phyloP scores from a whole-genome alignment of 2,329 filamentous ascomycete genomes.

The Talaromyces sp. region DNA sequence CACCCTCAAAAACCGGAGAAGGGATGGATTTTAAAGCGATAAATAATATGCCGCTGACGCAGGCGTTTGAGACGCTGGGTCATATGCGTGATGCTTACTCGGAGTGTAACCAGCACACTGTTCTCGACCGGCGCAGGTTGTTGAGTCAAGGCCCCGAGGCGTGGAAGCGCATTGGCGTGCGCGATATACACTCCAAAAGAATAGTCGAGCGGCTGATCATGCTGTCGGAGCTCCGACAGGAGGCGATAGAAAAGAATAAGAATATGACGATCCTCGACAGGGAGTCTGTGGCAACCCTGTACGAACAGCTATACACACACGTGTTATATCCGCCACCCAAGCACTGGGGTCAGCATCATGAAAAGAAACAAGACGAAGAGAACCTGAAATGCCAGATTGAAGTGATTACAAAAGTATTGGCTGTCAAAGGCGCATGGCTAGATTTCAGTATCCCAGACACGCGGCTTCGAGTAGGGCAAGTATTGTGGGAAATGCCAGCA shows the following conservation, averaged over 20 bases:
- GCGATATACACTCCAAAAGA: conserved; percentile 27
- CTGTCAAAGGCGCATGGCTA: conserved; percentile 40
- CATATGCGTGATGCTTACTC: conserved; percentile 30
- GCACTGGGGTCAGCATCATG: conserved; percentile 13
- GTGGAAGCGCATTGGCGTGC: conserved; percentile 38
- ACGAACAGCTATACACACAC: conserved; percentile 30
- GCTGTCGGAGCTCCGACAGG: conserved; percentile 28
- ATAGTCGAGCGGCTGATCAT: conserved; percentile 30
- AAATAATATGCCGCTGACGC: conserved; percentile 20
- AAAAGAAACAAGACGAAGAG: conserved; percentile 14
- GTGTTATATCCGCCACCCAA: conserved; percentile 31
- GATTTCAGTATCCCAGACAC: conserved; percentile 43
- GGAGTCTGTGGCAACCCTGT: conserved; percentile 25
- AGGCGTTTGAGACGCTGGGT: conserved; percentile 29
- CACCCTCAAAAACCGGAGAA: conserved; percentile 15
- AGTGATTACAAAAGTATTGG: conserved; percentile 37
- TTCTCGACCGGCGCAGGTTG: conserved; percentile 30
- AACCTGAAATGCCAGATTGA: conserved; percentile 43
- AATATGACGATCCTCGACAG: conserved; percentile 30
- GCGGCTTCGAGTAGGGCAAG: conserved; percentile 40
- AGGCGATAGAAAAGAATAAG: conserved; percentile 23
- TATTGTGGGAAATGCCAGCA: conserved; percentile 37
- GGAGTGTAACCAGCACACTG: conserved; percentile 27
- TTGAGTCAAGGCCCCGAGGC: conserved; percentile 31
- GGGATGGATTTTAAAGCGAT: conserved; percentile 15